A percentile compares a stretch with the other conserved stretches of the same genome.
Conservation (phyloP, 139 green algal genomes). For the Chlorella sorokiniana region DNA sequence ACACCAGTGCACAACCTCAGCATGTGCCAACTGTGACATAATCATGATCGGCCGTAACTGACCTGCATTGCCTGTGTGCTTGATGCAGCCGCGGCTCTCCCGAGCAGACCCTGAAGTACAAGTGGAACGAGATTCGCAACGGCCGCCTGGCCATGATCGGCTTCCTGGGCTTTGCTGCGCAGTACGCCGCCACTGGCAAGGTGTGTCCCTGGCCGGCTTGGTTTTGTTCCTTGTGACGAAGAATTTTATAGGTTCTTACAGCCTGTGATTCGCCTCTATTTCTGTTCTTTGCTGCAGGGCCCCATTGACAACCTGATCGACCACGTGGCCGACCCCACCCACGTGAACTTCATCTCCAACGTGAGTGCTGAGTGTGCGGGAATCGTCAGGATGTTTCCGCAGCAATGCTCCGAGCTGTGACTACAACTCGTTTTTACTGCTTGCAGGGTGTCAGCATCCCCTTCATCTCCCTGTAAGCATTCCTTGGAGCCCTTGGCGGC, state of each 20-base stretch:
- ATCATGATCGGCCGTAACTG: no score
- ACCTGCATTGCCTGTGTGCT: neutral
- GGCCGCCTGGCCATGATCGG: constrained; percentile 84
- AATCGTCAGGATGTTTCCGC: no score
- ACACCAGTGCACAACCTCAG: no score
- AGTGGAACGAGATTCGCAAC: constrained; percentile 93
- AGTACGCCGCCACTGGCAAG: constrained; percentile 85
- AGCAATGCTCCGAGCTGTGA: neutral
- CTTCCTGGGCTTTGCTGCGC: constrained; percentile 82
- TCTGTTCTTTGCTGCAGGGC: no score
- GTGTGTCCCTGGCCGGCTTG: no score
- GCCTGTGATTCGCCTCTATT: no score
- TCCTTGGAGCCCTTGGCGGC: neutral
- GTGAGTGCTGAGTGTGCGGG: neutral
- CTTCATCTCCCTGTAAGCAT: neutral
- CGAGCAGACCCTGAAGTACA: constrained; percentile 59
- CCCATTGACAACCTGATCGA: constrained; percentile 52
- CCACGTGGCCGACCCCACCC: constrained; percentile 36
- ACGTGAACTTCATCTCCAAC: constrained; percentile 53
- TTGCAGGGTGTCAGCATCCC: constrained; percentile 3
- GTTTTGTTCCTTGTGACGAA: no score
- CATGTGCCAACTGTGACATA: neutral
- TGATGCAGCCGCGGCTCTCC: constrained; percentile 6
- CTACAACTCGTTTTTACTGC: neutral
- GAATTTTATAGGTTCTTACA: no score